A percentile compares a stretch with the other conserved stretches of the same genome.
These are phyloP conservation scores for Gynochthodes officinalis DNA, from an alignment of 257 asterid genomes.

Conservation along the genomic window DNA sequence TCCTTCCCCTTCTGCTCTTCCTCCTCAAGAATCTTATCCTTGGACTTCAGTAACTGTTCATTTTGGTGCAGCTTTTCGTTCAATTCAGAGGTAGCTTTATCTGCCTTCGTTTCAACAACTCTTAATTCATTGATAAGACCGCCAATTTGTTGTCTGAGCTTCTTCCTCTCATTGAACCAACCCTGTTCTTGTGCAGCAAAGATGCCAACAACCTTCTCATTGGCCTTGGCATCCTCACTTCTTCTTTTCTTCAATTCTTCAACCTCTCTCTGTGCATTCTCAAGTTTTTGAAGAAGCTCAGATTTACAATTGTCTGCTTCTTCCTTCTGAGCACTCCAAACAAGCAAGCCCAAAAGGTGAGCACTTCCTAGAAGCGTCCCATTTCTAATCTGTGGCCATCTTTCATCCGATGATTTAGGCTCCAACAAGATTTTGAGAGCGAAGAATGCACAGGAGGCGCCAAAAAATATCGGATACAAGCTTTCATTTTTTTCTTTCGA, in stretches of 20 bases:
- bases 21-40: conserved; percentile 52
- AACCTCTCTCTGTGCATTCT: conserved; percentile 46
- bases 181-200: conserved; percentile 78
- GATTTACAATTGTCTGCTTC: conserved; percentile 25
- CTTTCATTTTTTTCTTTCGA: conserved; percentile 45
- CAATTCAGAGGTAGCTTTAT: conserved; percentile 44
- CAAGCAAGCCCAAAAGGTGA: conserved; percentile 67
- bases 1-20: conserved; percentile 41
- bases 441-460: conserved; percentile 72
- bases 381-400: conserved; percentile 51
- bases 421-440: conserved; percentile 59
- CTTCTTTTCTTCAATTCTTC: conserved; percentile 56
- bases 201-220: conserved; percentile 75
- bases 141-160: conserved; percentile 64
- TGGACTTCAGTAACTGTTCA: conserved; percentile 37
- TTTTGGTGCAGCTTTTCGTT: conserved; percentile 47
- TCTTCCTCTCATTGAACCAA: conserved; percentile 73
- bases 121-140: conserved; percentile 61
- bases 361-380: conserved; percentile 69
- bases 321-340: conserved; percentile 54
- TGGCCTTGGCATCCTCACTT: conserved; percentile 87
- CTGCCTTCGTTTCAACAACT: conserved; percentile 40
- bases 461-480: conserved; percentile 56
- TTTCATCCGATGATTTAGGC: conserved; percentile 44
- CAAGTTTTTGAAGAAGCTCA: conserved; percentile 46